A percentile compares a stretch with the other conserved stretches of the same genome.
Conservation (phyloP, 1,139 yeast genomes). For the Protomyces inouyei region DNA sequence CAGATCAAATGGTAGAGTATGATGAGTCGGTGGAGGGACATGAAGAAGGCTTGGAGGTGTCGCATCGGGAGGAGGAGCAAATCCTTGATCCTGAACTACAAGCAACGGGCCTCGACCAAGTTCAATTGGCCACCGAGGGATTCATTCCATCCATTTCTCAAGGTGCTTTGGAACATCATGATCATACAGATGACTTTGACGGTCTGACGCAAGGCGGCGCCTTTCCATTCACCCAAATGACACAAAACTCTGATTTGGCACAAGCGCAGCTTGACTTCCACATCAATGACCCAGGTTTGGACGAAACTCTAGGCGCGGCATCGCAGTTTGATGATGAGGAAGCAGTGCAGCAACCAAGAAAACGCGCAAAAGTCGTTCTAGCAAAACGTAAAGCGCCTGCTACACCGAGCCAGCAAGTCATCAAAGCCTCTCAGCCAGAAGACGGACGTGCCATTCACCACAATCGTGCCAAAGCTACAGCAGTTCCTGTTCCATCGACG, state of each 20-base stretch:
- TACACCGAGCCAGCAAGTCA: neutral
- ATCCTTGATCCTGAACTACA: neutral
- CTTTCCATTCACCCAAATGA: neutral
- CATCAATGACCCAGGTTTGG: neutral
- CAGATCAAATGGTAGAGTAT: neutral
- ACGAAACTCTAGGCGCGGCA: neutral
- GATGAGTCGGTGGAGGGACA: neutral
- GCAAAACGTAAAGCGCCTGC: neutral
- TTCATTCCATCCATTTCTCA: neutral
- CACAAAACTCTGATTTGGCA: neutral
- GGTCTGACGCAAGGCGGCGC: neutral
- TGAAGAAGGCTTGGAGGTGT: neutral
- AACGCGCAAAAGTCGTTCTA: neutral
- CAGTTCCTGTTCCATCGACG: no score
- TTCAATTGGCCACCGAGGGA: neutral
- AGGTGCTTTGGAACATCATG: neutral
- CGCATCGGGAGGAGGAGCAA: neutral
- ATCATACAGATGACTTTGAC: neutral
- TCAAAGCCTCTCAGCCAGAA: neutral
- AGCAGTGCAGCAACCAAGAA: neutral
- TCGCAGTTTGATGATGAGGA: neutral
- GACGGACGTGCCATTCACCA: neutral
- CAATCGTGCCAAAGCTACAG: neutral
- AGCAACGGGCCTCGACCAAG: neutral
- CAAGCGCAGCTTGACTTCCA: neutral